Base-by-base conservation (phyloP, 345 rosid species). In the Durio zibethinus region DNA sequence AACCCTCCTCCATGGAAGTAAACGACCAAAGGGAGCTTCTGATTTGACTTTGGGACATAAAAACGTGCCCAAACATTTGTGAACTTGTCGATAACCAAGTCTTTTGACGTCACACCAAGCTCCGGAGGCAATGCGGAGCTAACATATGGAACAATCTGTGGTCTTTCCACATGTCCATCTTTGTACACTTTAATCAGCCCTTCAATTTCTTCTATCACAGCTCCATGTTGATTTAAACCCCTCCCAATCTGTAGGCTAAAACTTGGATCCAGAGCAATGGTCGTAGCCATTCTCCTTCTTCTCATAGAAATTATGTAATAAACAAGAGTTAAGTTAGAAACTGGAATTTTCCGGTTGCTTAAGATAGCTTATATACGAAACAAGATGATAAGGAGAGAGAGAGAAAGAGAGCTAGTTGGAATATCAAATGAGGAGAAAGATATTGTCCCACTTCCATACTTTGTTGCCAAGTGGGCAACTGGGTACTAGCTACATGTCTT, bases 1-100 rank as follows among this genome's bases (percentile, higher is more conserved):
- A 86, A 91, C 14, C 95, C 95, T 33, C 93, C 95, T 21, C 91
- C 95, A 72, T 91, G 93, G 82, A 89, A 91, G 81, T 88, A 88
- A 21, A 89, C 86, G 25, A 92, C 47, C 57, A 90, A 73, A 48
- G 91, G 93, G 8, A 94, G 87, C 75, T 86, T 80, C 43, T 68
- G 45, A 6, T 84, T 77, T 23, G 59, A 50, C 0, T 16, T 78
- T 3, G 96, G 98, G 57, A 85, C 85, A 68, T 91, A 93, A 52
- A 91, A 80, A 31, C 97, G 91, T 40, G 88, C 93, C 92, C 94
- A 88, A 36, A 87, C 75, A 85, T 88, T 84, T 6, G 86, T 85
- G 71, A 79, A 79, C 57, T 81, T 81, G 83, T 91, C 89, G 14
- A 93, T 80, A 59, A 66, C 72, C 43, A 85, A n/a, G 72, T 94